Conservation (phyloP, 768 basidiomycete genomes). For the Strobilomyces echinocephalus region DNA sequence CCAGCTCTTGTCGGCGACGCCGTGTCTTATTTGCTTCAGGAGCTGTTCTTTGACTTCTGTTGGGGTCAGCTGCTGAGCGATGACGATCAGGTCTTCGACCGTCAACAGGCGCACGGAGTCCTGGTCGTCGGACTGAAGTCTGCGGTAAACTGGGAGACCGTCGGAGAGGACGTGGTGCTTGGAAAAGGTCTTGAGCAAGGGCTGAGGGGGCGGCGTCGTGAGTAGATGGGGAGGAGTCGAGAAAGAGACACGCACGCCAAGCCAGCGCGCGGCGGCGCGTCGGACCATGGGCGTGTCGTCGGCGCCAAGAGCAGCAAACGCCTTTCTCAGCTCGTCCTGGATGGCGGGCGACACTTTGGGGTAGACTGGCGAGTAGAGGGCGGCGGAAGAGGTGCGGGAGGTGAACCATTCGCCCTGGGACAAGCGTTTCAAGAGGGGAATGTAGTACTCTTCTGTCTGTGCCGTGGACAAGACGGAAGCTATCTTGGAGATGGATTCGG, state of each 20-base stretch:
- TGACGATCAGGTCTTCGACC: slow-evolving; percentile 91
- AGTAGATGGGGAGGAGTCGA: slow-evolving; percentile 3
- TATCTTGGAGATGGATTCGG: slow-evolving; percentile 92
- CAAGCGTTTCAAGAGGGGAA: slow-evolving; percentile 86
- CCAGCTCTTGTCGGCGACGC: slow-evolving; percentile 96
- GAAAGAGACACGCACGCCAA: slow-evolving; percentile 66
- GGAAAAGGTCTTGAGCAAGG: slow-evolving; percentile 72
- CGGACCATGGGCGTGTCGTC: slow-evolving; percentile 99
- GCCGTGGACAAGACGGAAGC: slow-evolving; percentile 67
- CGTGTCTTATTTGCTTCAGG: slow-evolving; percentile 80
- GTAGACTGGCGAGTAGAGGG: slow-evolving; percentile 89
- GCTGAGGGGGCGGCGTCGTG: slow-evolving; percentile 39
- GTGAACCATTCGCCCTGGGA: slow-evolving; percentile 98
- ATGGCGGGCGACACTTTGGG: slow-evolving; percentile 63
- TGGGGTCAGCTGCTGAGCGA: slow-evolving; percentile 78
- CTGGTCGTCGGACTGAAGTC: slow-evolving; percentile 93
- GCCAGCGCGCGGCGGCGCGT: slow-evolving; percentile 92
- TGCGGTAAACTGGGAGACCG: slow-evolving; percentile 86
- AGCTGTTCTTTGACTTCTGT: slow-evolving; percentile 90
- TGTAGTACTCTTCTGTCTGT: slow-evolving; percentile 85
- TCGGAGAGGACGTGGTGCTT: slow-evolving; percentile 81
- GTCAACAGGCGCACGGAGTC: slow-evolving; percentile 96
- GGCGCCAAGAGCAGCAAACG: slow-evolving; percentile 73
- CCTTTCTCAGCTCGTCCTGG: slow-evolving; percentile 86
- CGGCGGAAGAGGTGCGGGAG: slow-evolving; percentile 91